Evolutionary conservation across 441 rosid species (phyloP), one percentile per base, ranked within the genome.

Genomic region (Jatropha multifida): DNA sequence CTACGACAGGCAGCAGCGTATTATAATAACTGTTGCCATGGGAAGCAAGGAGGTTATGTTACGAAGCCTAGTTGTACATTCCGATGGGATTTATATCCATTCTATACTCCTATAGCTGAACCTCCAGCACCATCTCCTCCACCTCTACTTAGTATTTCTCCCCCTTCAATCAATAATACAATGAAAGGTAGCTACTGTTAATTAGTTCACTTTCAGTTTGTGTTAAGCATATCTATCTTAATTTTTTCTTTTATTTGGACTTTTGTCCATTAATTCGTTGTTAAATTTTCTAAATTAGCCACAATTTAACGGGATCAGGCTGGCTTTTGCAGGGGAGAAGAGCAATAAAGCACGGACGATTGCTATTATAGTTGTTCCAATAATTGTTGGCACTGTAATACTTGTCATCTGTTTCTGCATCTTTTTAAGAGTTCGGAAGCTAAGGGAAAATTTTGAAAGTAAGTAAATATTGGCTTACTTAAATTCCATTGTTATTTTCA

Each of bases 1-100:
- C 77, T 84, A 2, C 15, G 14, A 51, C 38, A 55, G 48, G 27
- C 68, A 13, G 46, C 78, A 48, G 66, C 64, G 2, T 9, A 20
- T 26, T 58, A 81, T 85, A 20, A 80, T 85, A 20, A 32, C 8
- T 82, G 83, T 66, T 86, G 88, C 62, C 26, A 37, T 51, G 82
- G 87, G 12, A 79, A 65, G 27, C 10, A 17, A 8, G 83, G 83
- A 59, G 89, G 87, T 1, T 68, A 74, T 72, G 62, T 77, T 65
- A 18, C 75, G n/a, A 56, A 13, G 4, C 84, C 88, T 5, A 87
- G 85, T 56, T 83, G 91, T 23, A 64, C 63, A 54, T 76, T 81
- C n/a, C 72, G 87, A 80, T 88, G 71, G 75, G 88, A 88, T 32
- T n/a, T 1, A 27, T 6, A 6, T 6, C 69, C 37, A 3, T 84